Conservation (phyloP, 108 stramenopile species). For the Parietichytrium sp. region DNA sequence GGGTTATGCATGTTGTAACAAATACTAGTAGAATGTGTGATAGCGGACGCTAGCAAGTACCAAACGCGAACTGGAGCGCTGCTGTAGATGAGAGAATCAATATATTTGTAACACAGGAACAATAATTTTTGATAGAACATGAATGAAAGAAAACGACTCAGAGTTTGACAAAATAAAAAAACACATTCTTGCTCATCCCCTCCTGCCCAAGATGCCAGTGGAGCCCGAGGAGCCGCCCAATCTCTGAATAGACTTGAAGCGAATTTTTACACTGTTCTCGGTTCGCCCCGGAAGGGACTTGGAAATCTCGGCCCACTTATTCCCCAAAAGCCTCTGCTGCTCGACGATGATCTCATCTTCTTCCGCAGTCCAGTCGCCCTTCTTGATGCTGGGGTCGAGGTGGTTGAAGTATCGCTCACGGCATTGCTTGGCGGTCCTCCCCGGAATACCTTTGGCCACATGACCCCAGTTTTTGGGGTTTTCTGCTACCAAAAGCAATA, state of each 20-base stretch:
- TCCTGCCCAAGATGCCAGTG: too few relatives aligned
- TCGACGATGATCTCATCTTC: slow-evolving; percentile 79
- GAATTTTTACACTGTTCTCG: slow-evolving; percentile 69
- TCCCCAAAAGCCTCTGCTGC: slow-evolving; percentile 76
- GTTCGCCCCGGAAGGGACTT: slow-evolving; percentile 68
- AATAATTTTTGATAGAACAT: too few relatives aligned
- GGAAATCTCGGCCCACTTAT: slow-evolving; percentile 68
- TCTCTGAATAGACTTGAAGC: slow-evolving; percentile 53
- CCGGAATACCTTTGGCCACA: slow-evolving; percentile 84
- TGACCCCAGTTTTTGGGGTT: slow-evolving; percentile 77
- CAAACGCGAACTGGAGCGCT: too few relatives aligned
- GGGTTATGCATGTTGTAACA: too few relatives aligned
- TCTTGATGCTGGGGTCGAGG: slow-evolving; percentile 89
- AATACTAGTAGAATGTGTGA: too few relatives aligned
- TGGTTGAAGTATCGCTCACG: slow-evolving; percentile 99
- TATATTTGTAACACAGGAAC: too few relatives aligned
- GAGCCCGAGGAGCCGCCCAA: too few relatives aligned
- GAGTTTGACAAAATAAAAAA: too few relatives aligned
- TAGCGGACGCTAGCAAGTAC: too few relatives aligned
- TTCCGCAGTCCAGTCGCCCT: slow-evolving; percentile 83
- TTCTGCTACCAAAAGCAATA: neutral
- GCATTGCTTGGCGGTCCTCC: slow-evolving; percentile 94
- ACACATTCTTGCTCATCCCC: too few relatives aligned
- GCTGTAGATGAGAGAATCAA: too few relatives aligned
- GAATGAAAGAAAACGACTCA: too few relatives aligned